phyloP scores from a whole-genome alignment of 176 grass and related monocot genomes.

The Musa acuminata region DNA sequence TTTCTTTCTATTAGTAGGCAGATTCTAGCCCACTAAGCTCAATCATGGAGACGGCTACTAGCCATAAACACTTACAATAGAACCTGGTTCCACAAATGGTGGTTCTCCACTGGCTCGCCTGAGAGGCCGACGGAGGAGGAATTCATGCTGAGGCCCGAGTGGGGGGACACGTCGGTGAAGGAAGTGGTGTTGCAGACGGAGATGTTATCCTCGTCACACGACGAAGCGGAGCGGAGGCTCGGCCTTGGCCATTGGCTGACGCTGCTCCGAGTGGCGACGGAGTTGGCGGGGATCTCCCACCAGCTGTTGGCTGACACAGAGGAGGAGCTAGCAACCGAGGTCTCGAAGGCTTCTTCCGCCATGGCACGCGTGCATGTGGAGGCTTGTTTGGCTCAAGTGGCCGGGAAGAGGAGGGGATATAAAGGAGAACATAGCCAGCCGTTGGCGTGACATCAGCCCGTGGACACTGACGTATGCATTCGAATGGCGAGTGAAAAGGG shows the following conservation, averaged over 20 bases:
- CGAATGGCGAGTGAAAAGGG: slow-evolving; percentile 33
- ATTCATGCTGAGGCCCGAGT: slow-evolving; percentile 59
- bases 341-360: slow-evolving; percentile 70
- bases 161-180: slow-evolving; percentile 38
- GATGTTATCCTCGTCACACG: slow-evolving; percentile 28
- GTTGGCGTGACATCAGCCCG: not conserved
- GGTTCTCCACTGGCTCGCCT: slow-evolving; percentile 45
- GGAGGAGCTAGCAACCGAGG: slow-evolving; percentile 58
- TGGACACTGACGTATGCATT: slow-evolving; percentile 22
- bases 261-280: slow-evolving; percentile 7
- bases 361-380: slow-evolving; percentile 18
- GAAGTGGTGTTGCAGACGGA: slow-evolving; percentile 48
- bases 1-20: not conserved
- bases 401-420: not conserved
- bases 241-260: slow-evolving; percentile 33
- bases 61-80: slow-evolving; percentile 49
- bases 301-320: slow-evolving; percentile 26
- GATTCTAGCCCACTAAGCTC: not conserved
- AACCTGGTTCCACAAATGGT: slow-evolving; percentile 74
- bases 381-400: not conserved
- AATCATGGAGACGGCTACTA: too few relatives aligned
- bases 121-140: slow-evolving; percentile 25
- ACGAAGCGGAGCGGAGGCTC: slow-evolving; percentile 7
- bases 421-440: not conserved
- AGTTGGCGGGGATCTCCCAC: slow-evolving; percentile 46